These are phyloP conservation scores for Salix udensis DNA, from an alignment of 345 rosid species.

Conservation along the genomic window DNA sequence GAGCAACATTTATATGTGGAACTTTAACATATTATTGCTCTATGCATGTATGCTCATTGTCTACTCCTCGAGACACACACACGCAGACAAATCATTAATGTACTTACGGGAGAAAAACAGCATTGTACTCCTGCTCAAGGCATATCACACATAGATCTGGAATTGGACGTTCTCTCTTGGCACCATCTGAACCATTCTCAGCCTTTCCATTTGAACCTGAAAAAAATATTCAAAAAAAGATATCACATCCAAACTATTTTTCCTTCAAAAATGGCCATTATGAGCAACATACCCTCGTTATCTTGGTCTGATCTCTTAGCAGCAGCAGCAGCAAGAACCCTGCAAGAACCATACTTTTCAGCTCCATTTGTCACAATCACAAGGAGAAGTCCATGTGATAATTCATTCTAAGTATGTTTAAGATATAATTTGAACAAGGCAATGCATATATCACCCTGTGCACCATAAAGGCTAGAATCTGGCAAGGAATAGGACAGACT, in stretches of 20 bases:
- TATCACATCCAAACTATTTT: slow-evolving; percentile 8
- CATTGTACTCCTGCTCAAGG: slow-evolving; percentile 87
- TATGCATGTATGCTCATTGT: background rate
- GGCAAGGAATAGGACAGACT: too few relatives aligned
- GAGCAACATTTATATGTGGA: background rate
- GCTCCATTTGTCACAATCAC: slow-evolving; percentile 16
- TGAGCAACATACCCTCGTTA: slow-evolving; percentile 48
- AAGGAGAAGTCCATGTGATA: background rate
- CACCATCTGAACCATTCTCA: slow-evolving; percentile 43
- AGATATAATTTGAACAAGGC: background rate
- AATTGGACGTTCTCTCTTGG: slow-evolving; percentile 54
- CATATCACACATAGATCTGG: slow-evolving; percentile 95
- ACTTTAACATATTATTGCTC: background rate
- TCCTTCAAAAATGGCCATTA: background rate
- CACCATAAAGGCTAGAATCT: background rate
- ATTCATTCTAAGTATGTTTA: background rate
- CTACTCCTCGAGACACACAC: too few relatives aligned
- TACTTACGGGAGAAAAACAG: slow-evolving; percentile 85
- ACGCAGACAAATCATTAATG: background rate
- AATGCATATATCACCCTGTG: background rate
- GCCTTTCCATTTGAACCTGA: slow-evolving; percentile 45
- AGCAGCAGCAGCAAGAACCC: slow-evolving; percentile 81
- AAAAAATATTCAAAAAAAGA: slow-evolving; percentile 15
- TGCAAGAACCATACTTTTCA: slow-evolving; percentile 32
- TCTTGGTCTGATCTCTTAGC: slow-evolving; percentile 61